A percentile compares a stretch with the other conserved stretches of the same genome.
Evolutionary conservation across 495 filamentous ascomycete genomes (phyloP).

Genomic region (Penicillium mononematosum): DNA sequence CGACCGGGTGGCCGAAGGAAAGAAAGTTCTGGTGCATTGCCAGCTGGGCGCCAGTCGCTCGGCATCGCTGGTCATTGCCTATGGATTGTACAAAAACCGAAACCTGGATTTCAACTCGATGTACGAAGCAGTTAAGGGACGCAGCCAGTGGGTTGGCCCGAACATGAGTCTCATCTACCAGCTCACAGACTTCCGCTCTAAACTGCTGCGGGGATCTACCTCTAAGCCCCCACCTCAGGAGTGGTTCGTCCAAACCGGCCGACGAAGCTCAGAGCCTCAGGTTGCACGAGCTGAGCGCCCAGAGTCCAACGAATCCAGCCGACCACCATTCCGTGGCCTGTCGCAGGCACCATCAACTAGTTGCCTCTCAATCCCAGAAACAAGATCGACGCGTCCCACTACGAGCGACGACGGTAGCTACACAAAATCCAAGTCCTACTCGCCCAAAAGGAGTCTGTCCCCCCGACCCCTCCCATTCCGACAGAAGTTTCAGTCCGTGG

Average conservation of each 20-base stretch:
- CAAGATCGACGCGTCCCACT: slow-evolving; percentile 27
- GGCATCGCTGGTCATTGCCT: slow-evolving; percentile 94
- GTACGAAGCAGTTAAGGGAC: slow-evolving; percentile 83
- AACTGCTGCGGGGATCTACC: slow-evolving; percentile 44
- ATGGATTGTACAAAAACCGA: slow-evolving; percentile 90
- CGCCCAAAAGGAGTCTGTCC: slow-evolving; percentile 42
- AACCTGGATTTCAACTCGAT: slow-evolving; percentile 86
- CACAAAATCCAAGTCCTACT: slow-evolving; percentile 25
- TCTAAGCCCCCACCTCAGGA: slow-evolving; percentile 38
- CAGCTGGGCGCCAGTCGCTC: slow-evolving; percentile 95
- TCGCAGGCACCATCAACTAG: slow-evolving; percentile 30
- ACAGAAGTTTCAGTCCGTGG: slow-evolving; percentile 39
- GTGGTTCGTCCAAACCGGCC: slow-evolving; percentile 33
- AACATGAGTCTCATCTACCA: slow-evolving; percentile 99
- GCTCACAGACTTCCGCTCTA: slow-evolving; percentile 75
- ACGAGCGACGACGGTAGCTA: slow-evolving; percentile 31
- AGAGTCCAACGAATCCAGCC: slow-evolving; percentile 18
- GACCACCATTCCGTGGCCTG: slow-evolving; percentile 22
- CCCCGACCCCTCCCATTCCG: slow-evolving; percentile 46
- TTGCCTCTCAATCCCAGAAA: slow-evolving; percentile 32
- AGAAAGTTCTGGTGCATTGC: slow-evolving; percentile 90
- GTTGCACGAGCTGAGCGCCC: slow-evolving; percentile 24
- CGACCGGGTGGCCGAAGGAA: slow-evolving; percentile 69
- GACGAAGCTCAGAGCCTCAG: slow-evolving; percentile 40
- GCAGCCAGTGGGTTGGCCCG: slow-evolving; percentile 93